Conservation (phyloP, 179 eudicot genomes). For the Spinacia oleracea region DNA sequence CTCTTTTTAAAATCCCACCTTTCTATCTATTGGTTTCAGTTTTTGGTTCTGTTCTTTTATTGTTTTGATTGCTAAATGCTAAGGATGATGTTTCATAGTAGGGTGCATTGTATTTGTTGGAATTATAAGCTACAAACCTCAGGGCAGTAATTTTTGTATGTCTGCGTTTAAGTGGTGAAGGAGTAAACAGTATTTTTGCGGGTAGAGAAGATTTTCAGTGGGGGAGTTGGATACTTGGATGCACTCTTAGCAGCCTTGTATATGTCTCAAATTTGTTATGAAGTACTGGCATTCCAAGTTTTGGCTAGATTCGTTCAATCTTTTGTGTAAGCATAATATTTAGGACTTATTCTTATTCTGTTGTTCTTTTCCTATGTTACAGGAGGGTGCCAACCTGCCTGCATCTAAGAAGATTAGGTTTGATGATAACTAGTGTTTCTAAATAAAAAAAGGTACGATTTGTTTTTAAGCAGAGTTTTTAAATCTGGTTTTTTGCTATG, state of each 20-base stretch:
- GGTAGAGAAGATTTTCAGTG: too few relatives aligned
- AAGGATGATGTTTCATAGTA: not conserved
- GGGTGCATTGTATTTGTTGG: not conserved
- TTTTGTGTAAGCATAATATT: not conserved
- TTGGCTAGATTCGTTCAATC: not conserved
- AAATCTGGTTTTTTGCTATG: not conserved
- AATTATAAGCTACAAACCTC: not conserved
- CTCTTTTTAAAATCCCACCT: not conserved
- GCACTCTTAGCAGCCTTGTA: too few relatives aligned
- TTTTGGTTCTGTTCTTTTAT: not conserved
- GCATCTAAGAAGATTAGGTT: conserved; percentile 70
- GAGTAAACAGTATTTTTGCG: too few relatives aligned
- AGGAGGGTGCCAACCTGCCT: conserved; percentile 63
- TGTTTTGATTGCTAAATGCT: not conserved
- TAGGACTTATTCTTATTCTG: not conserved
- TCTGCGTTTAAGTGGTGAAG: not conserved
- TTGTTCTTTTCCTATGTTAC: conserved; percentile 5
- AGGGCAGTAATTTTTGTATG: not conserved
- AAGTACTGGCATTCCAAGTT: not conserved
- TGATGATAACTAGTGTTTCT: conserved; percentile 25
- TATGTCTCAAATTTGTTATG: not conserved
- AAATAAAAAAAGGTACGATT: not conserved
- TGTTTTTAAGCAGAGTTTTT: not conserved
- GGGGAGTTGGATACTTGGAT: too few relatives aligned
- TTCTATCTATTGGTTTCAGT: not conserved